These are phyloP conservation scores for Oryza brachyantha DNA, from an alignment of 176 grass and related monocot genomes.

Conservation along the genomic window DNA sequence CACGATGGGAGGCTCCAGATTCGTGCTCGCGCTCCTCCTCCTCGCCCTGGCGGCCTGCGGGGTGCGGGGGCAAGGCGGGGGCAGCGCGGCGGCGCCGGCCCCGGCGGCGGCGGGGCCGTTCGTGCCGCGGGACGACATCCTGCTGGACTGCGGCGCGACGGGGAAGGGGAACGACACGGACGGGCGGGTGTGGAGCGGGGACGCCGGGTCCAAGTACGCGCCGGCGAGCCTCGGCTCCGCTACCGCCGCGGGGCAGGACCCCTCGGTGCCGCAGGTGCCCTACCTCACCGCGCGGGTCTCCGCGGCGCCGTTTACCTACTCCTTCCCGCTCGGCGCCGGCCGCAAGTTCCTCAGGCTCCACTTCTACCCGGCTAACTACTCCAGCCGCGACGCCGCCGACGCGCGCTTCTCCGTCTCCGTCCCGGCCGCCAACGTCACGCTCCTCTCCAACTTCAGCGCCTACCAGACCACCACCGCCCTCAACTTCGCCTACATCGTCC, in stretches of 20 bases:
- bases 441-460: conserved; percentile 79
- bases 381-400: conserved; percentile 49
- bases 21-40: conserved; percentile 20
- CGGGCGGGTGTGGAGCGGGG: conserved; percentile 52
- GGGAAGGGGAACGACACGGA: conserved; percentile 52
- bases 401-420: conserved; percentile 69
- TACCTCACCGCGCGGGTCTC: conserved; percentile 79
- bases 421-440: conserved; percentile 39
- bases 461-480: conserved; percentile 58
- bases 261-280: conserved; percentile 63
- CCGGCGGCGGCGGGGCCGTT: conserved; percentile 19
- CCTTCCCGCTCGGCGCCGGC: conserved; percentile 77
- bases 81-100: neutral
- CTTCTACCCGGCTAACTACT: conserved; percentile 78
- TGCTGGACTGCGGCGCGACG: conserved; percentile 73
- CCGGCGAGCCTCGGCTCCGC: conserved; percentile 29
- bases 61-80: conserved; percentile 27
- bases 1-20: conserved; percentile 5
- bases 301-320: conserved; percentile 68
- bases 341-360: conserved; percentile 83
- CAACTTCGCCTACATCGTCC: conserved; percentile 51
- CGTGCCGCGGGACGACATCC: conserved; percentile 65
- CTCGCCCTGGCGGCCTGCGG: conserved; percentile 18
- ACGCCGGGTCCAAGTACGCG: conserved; percentile 65
- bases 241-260: conserved; percentile 36